Conservation (phyloP, 1,284 basidiomycete genomes). For the Pulveroboletus sp. region DNA sequence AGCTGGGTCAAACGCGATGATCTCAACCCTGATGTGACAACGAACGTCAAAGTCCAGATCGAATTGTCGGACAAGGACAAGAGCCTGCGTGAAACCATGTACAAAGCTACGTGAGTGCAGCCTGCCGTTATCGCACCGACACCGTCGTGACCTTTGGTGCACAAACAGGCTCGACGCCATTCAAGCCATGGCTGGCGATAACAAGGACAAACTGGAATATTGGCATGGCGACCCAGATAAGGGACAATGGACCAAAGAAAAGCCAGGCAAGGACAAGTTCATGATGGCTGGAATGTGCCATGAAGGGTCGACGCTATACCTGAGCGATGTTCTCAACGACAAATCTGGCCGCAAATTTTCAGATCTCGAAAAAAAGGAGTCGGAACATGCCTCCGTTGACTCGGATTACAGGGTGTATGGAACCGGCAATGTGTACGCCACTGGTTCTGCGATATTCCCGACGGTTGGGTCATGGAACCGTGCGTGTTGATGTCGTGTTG, state of each 20-base stretch:
- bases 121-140: not conserved
- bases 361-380: no score
- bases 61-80: constrained; percentile 3
- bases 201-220: not conserved
- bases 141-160: not conserved
- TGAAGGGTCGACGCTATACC: constrained; percentile 10
- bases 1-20: not conserved
- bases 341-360: no score
- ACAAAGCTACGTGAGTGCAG: not conserved
- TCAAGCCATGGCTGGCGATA: not conserved
- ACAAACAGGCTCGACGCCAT: not conserved
- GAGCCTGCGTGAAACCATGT: constrained; percentile 4
- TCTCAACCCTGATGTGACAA: not conserved
- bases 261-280: not conserved
- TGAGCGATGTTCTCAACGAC: not conserved
- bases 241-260: not conserved
- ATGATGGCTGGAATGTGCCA: not conserved
- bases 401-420: constrained; percentile 6
- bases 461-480: constrained; percentile 13
- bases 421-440: constrained; percentile 9
- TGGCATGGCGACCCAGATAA: constrained; percentile 6
- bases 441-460: constrained; percentile 10
- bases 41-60: constrained; percentile 10
- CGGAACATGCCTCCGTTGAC: constrained; percentile 6
- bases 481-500: not conserved